phyloP scores from a whole-genome alignment of 2,329 filamentous ascomycete genomes.

The Nothophoma quercina region DNA sequence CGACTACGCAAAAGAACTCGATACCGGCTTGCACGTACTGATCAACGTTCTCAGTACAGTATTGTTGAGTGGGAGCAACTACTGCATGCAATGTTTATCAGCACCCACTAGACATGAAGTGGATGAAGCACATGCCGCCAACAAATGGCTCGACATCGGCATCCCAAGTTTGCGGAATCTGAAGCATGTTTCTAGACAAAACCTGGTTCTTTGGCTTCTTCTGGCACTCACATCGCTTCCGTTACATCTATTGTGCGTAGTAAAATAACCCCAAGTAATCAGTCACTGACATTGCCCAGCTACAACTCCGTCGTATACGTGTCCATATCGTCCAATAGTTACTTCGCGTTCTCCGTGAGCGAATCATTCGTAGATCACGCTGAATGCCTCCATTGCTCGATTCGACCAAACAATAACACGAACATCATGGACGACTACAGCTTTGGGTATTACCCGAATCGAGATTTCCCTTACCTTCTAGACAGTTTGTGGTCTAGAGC shows the following conservation, averaged over 20 bases:
- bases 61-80: conserved; percentile 58
- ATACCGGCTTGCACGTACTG: too few relatives aligned
- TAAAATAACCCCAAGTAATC: too few relatives aligned
- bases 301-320: conserved; percentile 33
- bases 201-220: conserved; percentile 14
- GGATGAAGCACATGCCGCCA: conserved; percentile 54
- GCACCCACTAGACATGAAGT: conserved; percentile 59
- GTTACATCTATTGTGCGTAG: conserved; percentile 22
- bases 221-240: conserved; percentile 20
- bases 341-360: neutral
- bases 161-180: conserved; percentile 26
- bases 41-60: conserved; percentile 58
- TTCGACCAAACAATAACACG: too few relatives aligned
- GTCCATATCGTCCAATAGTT: conserved; percentile 8
- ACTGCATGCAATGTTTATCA: conserved; percentile 59
- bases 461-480: too few relatives aligned
- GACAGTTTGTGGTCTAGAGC: too few relatives aligned
- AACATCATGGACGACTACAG: too few relatives aligned
- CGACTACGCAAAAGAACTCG: too few relatives aligned
- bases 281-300: conserved; percentile 10
- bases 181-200: conserved; percentile 5
- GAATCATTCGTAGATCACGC: neutral
- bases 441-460: too few relatives aligned
- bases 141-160: conserved; percentile 20
- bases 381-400: too few relatives aligned